These are phyloP conservation scores for Aspergillus clavatus DNA, from an alignment of 2,329 filamentous ascomycete species.

Conservation along the genomic window DNA sequence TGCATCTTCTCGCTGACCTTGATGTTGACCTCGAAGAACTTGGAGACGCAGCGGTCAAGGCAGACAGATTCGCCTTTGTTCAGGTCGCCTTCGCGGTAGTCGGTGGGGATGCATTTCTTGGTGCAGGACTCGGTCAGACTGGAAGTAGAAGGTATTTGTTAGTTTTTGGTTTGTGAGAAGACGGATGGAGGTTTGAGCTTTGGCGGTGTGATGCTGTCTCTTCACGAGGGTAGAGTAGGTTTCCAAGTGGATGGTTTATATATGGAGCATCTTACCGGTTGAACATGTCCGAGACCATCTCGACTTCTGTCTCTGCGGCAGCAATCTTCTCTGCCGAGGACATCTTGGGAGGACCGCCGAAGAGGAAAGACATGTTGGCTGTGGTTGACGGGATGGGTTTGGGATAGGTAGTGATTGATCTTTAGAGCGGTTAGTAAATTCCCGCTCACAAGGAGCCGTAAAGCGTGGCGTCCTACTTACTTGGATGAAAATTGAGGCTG, in stretches of 20 bases:
- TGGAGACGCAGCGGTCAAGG: slow-evolving; percentile 92
- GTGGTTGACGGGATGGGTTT: neutral
- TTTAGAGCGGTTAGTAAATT: neutral
- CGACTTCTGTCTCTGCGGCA: slow-evolving; percentile 92
- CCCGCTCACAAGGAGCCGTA: too few species aligned
- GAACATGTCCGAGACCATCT: slow-evolving; percentile 97
- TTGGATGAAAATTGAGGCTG: neutral
- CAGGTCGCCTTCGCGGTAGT: slow-evolving; percentile 93
- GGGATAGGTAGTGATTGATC: neutral
- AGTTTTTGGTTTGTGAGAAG: neutral
- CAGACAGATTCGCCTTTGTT: slow-evolving; percentile 99
- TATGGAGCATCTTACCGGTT: slow-evolving; percentile 81
- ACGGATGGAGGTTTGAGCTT: too few species aligned
- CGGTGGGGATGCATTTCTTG: slow-evolving; percentile 84
- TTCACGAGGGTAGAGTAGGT: neutral
- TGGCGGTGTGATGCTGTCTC: neutral
- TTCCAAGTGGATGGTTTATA: neutral
- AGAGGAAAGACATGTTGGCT: slow-evolving; percentile 65
- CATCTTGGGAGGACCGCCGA: slow-evolving; percentile 71
- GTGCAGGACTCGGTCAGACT: slow-evolving; percentile 86
- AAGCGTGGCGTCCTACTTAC: neutral
- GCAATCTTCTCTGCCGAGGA: slow-evolving; percentile 96
- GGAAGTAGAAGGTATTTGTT: neutral
- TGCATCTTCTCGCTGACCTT: slow-evolving; percentile 98
- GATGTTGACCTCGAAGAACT: slow-evolving; percentile 98